phyloP scores from a whole-genome alignment of 495 filamentous ascomycete species.

The Penicillium subrubescens region DNA sequence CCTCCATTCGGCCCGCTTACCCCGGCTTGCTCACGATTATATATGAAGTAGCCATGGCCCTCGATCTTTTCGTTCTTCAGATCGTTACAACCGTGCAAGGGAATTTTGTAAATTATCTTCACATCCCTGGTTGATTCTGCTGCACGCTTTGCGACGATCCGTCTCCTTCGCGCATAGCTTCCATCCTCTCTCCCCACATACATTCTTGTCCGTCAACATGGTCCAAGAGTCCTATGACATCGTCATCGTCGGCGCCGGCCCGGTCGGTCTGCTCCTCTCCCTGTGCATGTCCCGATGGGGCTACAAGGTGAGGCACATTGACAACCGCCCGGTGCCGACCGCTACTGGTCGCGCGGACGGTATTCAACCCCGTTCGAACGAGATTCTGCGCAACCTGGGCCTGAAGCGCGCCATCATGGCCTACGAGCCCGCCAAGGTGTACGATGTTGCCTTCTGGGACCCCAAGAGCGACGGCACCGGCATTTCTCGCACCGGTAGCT shows the following conservation, averaged over 20 bases:
- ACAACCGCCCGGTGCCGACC: constrained; percentile 65
- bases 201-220: constrained; percentile 32
- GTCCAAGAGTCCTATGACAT: constrained; percentile 62
- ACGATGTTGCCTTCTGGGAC: constrained; percentile 70
- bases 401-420: constrained; percentile 66
- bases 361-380: constrained; percentile 70
- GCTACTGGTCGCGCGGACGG: constrained; percentile 75
- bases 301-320: constrained; percentile 69
- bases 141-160: constrained; percentile 1
- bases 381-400: constrained; percentile 67
- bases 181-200: constrained; percentile 1
- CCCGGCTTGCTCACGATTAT: constrained; percentile 31
- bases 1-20: constrained; percentile 27
- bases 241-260: constrained; percentile 86
- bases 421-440: constrained; percentile 64
- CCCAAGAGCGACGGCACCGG: constrained; percentile 52
- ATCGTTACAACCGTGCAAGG: constrained; percentile 10
- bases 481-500: constrained; percentile 62
- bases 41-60: constrained; percentile 35
- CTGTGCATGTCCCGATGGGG: constrained; percentile 74
- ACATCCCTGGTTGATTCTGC: neutral
- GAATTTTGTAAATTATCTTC: constrained; percentile 5
- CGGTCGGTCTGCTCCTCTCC: constrained; percentile 85
- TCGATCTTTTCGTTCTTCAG: constrained; percentile 11
- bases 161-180: neutral